Evolutionary conservation across 2,329 filamentous ascomycete genomes (phyloP).

Genomic region (Pseudogymnoascus sp.): DNA sequence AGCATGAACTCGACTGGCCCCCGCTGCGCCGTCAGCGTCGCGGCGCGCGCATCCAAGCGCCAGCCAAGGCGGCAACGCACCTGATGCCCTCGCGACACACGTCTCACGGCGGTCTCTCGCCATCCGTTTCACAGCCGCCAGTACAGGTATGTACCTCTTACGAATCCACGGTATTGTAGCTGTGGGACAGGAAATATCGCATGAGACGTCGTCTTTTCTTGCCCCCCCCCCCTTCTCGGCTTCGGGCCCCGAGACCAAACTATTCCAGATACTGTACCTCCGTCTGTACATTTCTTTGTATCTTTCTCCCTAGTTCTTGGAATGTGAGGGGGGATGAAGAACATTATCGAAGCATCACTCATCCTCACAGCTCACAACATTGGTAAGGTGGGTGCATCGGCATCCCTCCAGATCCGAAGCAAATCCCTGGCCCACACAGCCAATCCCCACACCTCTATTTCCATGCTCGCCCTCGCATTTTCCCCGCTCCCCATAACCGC

Average conservation of each 20-base stretch:
- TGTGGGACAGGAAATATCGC: neutral
- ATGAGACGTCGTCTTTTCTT: neutral
- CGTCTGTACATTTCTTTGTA: neutral
- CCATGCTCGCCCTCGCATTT: no score
- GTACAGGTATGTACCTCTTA: no score
- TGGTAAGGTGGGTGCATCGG: no score
- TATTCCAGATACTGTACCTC: no score
- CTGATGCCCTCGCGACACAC: neutral
- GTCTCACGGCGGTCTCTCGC: neutral
- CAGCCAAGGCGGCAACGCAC: neutral
- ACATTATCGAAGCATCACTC: no score
- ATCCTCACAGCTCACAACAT: no score
- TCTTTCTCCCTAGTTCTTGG: neutral
- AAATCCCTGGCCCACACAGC: neutral
- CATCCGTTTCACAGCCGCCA: neutral
- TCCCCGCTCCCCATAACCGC: neutral
- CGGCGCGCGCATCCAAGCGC: neutral
- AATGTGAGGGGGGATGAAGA: no score
- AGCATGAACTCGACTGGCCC: no score
- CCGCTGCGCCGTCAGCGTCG: no score
- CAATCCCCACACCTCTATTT: neutral
- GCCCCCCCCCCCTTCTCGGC: neutral
- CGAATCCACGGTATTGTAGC: neutral
- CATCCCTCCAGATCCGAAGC: neutral
- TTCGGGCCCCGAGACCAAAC: neutral